These are phyloP conservation scores for Talaromyces thailandensis DNA, from an alignment of 495 filamentous ascomycete genomes.

Conservation along the genomic window DNA sequence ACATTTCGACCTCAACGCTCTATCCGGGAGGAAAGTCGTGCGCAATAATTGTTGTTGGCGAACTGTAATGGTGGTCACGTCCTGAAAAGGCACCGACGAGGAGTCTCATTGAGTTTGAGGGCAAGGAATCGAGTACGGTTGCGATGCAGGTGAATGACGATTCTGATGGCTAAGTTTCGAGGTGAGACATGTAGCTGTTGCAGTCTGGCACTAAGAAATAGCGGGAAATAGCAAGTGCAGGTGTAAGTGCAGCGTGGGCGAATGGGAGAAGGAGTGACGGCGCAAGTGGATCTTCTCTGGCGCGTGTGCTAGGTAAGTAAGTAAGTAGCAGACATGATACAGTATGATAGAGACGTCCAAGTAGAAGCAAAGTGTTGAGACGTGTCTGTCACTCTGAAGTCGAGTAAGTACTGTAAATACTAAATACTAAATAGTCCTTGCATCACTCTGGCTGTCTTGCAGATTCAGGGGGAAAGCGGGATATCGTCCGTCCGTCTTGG, in stretches of 20 bases:
- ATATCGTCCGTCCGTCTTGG: not conserved
- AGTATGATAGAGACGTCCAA: no score
- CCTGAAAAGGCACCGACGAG: not conserved
- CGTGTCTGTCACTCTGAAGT: no score
- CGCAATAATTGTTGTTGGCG: not conserved
- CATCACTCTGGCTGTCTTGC: no score
- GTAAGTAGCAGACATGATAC: no score
- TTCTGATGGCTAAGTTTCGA: not conserved
- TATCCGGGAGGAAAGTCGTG: not conserved
- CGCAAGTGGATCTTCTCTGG: not conserved
- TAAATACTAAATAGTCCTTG: no score
- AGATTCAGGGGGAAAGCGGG: not conserved
- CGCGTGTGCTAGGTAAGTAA: not conserved
- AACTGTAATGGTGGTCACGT: not conserved
- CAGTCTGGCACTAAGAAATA: no score
- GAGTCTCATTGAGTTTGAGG: not conserved
- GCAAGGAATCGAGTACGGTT: not conserved
- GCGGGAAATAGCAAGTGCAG: no score
- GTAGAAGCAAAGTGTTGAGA: no score
- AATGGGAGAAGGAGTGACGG: conserved; percentile 2
- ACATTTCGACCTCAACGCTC: conserved; percentile 17
- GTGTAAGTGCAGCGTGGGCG: not conserved
- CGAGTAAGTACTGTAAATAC: no score
- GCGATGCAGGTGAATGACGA: not conserved
- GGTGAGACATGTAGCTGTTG: conserved; percentile 3